Evolutionary conservation across 176 grass and related monocot species (phyloP), one percentile per base, ranked within the genome.

Genomic region (Otatea glauca): DNA sequence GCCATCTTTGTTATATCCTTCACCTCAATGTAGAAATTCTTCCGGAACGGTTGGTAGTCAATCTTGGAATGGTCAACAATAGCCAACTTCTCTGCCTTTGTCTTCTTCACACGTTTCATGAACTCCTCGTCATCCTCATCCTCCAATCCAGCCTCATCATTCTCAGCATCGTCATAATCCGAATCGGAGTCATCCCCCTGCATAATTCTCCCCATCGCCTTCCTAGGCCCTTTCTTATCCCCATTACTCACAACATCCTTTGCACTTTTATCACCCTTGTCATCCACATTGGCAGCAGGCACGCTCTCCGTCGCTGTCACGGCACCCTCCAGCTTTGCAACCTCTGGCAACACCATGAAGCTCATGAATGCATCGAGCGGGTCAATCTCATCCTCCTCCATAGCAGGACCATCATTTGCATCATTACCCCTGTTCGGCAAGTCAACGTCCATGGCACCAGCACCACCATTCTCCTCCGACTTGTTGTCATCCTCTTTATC

Each of bases 11-110:
- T 80, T 55, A 95, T 95, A 75, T 98, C 93, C 74, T 94, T 98
- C 84, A 92, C 87, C 86, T 95, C 96, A 48, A 91, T 98, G 48
- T 95, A 98, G 75, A 98, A 94, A 83, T 91, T 95, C 84, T 98
- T 98, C 85, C 96, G 85, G 83, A 98, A 98, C 1, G 81, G 69
- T 14, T 85, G 65, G 79, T 98, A 98, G 18, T 94, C 83, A 77
- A 98, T 95, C 92, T 98, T 98, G 3, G 96, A 98, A 86, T 98
- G 93, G 69, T 98, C 93, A 45, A 95, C 93, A 68, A 98, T 89
- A 18, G 88, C 91, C 50, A 98, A 81, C 75, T 98, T 98, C 55
- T 98, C 96, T 2, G 59, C 91, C 94, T 98, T 95, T 5, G 96
- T 98, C 79, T 98, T 98, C 88, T 93, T 95, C 27, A 98, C 96